Evolutionary conservation across 2,329 filamentous ascomycete genomes (phyloP), one percentile per base, ranked within the genome.

Genomic region (Stagonosporopsis cucurbitacearum): DNA sequence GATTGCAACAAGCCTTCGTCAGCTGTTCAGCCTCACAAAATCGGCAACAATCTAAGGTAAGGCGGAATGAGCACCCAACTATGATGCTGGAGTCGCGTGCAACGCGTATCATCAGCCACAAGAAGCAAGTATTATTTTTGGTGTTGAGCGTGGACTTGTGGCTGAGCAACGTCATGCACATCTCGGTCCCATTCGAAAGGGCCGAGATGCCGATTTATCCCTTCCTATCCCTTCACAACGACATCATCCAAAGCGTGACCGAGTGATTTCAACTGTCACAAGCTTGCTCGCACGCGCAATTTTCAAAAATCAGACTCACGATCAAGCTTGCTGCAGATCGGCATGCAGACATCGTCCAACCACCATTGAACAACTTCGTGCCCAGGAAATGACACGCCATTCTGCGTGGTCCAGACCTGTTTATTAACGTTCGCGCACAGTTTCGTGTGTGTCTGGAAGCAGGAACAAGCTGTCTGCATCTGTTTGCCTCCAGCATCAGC

Each of bases 151-250:
- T 50, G 30, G 42, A 30, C 19, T 17, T 33, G 42, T 56, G 53
- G 53, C 53, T 56, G 47, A 58, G 54, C 54, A 51, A 48, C 37
- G 48, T 52, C 54, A 52, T 44, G 43, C 48, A 44, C 32, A 26
- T 48, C 43, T 57, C 54, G 44, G 47, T 25, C 37, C 43, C 22
- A 39, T 39, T 43, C 43, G 54, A 40, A 22, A 41, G 37, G 36
- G 37, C 54, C 54, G 43, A 48, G 25, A 22, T 57, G 54, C 54
- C 48, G 54, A 48, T 22, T 44, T 52, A 57, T 26, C 54, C 54
- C 48, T 41, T 35, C 25, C 15, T 13, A n/a, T 20, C 25, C 33
- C 20, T 46, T 50, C 35, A 39, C 35, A 42, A 42, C 43, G 42
- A 49, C 48, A 47, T 51, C 30, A 51, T 25, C 19, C 35, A 39